Evolutionary conservation across 768 basidiomycete species (phyloP), one percentile per base, ranked within the genome.

Genomic region (Boletus insuetus): DNA sequence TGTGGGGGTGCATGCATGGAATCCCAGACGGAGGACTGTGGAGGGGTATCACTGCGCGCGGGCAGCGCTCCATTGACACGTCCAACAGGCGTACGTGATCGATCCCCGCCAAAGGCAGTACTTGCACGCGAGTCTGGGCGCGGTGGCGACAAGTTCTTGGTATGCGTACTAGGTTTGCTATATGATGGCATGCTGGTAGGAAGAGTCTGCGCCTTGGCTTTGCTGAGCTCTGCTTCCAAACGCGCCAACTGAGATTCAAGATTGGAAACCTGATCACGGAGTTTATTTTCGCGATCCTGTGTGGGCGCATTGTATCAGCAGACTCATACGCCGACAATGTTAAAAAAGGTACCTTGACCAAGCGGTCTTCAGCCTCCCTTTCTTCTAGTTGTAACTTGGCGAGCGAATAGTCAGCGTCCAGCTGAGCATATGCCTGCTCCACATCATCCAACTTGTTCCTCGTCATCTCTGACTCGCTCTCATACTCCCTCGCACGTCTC

Each of bases 101-200:
- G 82, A 47, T 77, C 76, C 17, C 73, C 74, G 38, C 70, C 74
- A 62, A 84, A 84, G 42, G 82, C 65, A 0, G 84, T 86, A 70
- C 87, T 90, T 6, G 84, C 75, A 10, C 89, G 84, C 12, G 89
- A 91, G 66, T 87, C 85, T n/a, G 89, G 86, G 32, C 89, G 84
- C 22, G 80, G 73, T 38, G 79, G 78, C 3, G 77, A 72, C 46
- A 79, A 74, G 22, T 68, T 65, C 55, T 74, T 73, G 46, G 38
- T 32, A 2, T 54, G 46, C 8, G n/a, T 29, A n/a, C n/a, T n/a
- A 14, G 43, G 51, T 79, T 82, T 50, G 72, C 73, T 46, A 63
- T 75, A 77, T 58, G 77, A 73, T 41, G 81, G 61, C 51, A 69
- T 58, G 32, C 69, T 66, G 55, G 70, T 58, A 47, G 73, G 55